A percentile compares a stretch with the other conserved stretches of the same genome.
Evolutionary conservation across 108 stramenopile species (phyloP).

Genomic region (Cyclostephanos tholiformis): DNA sequence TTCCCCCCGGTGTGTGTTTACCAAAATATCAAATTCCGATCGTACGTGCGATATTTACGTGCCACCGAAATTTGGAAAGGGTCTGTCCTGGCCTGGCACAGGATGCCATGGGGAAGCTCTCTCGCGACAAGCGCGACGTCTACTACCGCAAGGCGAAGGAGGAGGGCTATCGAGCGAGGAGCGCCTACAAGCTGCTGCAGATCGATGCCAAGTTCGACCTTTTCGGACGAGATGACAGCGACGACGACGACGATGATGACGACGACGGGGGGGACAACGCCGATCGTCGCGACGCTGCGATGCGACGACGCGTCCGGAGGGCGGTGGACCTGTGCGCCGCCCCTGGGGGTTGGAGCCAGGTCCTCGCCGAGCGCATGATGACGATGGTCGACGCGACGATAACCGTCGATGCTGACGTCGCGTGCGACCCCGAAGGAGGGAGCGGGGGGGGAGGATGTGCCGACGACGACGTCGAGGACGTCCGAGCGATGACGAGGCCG

Average conservation of each 20-base stretch:
- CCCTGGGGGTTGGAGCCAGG: slow-evolving; percentile 98
- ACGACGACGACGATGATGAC: background rate
- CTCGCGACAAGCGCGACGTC: slow-evolving; percentile 97
- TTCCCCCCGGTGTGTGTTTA: too few relatives aligned
- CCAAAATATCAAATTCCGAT: too few relatives aligned
- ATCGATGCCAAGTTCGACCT: slow-evolving; percentile 95
- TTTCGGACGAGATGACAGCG: slow-evolving; percentile 47
- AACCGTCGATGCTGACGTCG: slow-evolving; percentile 5
- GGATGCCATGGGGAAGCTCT: slow-evolving; percentile 80
- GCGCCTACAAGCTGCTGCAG: slow-evolving; percentile 98
- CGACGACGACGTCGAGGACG: too few relatives aligned
- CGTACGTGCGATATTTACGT: too few relatives aligned
- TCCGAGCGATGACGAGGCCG: background rate
- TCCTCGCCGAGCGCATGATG: slow-evolving; percentile 70
- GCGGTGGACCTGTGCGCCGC: slow-evolving; percentile 99
- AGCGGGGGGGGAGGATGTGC: too few relatives aligned
- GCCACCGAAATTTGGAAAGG: too few relatives aligned
- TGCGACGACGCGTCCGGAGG: slow-evolving; percentile 19
- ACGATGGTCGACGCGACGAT: slow-evolving; percentile 1
- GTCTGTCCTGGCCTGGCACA: too few relatives aligned
- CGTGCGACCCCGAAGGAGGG: background rate
- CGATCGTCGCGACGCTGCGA: background rate
- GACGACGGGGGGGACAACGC: background rate
- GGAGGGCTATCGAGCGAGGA: slow-evolving; percentile 94
- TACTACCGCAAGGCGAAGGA: slow-evolving; percentile 98